Base-by-base conservation (phyloP, 1,284 basidiomycete genomes). In the Trametes sp. region DNA sequence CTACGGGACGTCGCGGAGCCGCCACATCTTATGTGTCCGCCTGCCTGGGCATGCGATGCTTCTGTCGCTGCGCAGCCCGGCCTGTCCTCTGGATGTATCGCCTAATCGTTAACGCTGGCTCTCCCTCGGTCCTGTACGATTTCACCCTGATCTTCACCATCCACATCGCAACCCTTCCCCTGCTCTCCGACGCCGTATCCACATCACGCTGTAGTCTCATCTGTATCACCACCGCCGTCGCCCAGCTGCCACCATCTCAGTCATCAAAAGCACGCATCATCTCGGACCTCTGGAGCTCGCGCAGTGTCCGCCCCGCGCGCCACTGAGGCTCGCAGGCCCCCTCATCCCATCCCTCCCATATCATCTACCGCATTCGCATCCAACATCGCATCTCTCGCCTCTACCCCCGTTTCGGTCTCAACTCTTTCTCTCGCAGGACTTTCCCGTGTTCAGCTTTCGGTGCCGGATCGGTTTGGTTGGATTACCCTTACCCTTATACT, bases 241-340 rank as follows among this genome's bases (percentile, higher is more conserved):
- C 54, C 57, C 50, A 62, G 63, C 66, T 64, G 31, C 63, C 60
- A 58, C 60, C 51, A 42, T 50, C 53, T 53, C 62, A 49, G 61
- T 56, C 63, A 54, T 54, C 66, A 64, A 67, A 67, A 67, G 66
- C 63, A 61, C 54, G 55, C 62, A 61, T 45, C 63, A 54, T 35
- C 50, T 52, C 54, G 6, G 31, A 6, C 31, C 31, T 33, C 52
- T 60, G 13, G 59, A 49, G 55, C 51, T 44, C 52, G n/a, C 45
- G 35, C 57, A 45, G 49, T 51, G 57, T 41, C 57, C 44, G 11
- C 35, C 54, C 31, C 42, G 50, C 50, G 57, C 59, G 55, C 51
- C 48, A 51, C 54, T 23, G 51, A 58, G 54, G 54, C 60, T 54
- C 52, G 52, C 38, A 61, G 51, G 10, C 26, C 19, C 29, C n/a